Evolutionary conservation across 805 yeast genomes (phyloP), one percentile per base, ranked within the genome.

Genomic region (Nakazawaea wyomingensis): DNA sequence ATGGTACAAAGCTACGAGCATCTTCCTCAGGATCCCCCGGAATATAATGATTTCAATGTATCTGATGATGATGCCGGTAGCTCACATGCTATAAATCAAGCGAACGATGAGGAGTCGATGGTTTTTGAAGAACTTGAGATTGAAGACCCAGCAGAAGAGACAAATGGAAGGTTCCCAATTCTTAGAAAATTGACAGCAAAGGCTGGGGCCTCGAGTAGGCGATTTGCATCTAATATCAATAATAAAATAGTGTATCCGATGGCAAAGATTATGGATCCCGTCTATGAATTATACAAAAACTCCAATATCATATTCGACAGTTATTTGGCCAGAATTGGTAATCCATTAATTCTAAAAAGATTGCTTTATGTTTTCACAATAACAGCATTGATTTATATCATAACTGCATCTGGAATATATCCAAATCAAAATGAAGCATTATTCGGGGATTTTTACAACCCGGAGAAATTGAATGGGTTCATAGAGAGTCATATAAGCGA

Each of bases 311-410:
- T 71, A 41, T 64, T 78, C 41, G 96, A 90, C 52, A 61, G 65
- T 24, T 60, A 69, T 21, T 61, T 91, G 10, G 68, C 80, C 16
- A 74, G 75, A 47, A 51, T 85, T n/a, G 96, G 96, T 4, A 88
- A 90, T 56, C 96, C 96, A 4, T 62, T 88, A 37, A 83, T 91
- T 21, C 78, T 90, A 21, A 83, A 85, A 51, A 68, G 98, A 33
- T 67, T 90, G 31, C 60, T 85, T 3, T 87, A 87, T 54, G 85
- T 91, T 9, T 53, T 80, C 2, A 56, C 82, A 37, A 75, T 87
- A 50, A 76, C 87, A n/a, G 46, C 64, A 0, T 53, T 82, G 4
- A 64, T 86, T 4, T 80, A 80, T 50, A 52, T 75, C 19, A 68
- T 85, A 2, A 71, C 88, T 6, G 59, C 75, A 28, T 72, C 82